Evolutionary conservation across 768 basidiomycete genomes (phyloP).

Genomic region (Mycena albidolilacea): DNA sequence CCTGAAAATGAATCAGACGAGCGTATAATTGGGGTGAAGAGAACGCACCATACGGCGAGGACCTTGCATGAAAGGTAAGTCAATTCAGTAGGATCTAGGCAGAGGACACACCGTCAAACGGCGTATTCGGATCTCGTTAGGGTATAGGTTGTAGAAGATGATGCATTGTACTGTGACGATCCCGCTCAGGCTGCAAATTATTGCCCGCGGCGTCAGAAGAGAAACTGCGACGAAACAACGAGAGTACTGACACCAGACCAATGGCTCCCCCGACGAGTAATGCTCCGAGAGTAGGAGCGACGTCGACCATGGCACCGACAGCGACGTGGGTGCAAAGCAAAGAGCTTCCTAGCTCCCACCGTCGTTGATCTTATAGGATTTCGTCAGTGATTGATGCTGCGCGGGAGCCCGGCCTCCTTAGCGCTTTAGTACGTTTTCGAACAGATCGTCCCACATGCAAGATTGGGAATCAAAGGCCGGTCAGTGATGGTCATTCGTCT

Average conservation of each 20-base stretch:
- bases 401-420: background rate
- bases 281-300: constrained; percentile 38
- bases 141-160: constrained; percentile 38
- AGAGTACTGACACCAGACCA: constrained; percentile 35
- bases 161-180: constrained; percentile 39
- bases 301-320: constrained; percentile 22
- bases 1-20: constrained; percentile 22
- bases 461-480: background rate
- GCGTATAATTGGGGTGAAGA: background rate
- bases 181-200: constrained; percentile 39
- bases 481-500: no score
- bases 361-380: background rate
- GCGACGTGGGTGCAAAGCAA: constrained; percentile 11
- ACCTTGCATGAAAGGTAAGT: constrained; percentile 5
- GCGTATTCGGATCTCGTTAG: constrained; percentile 25
- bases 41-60: constrained; percentile 26
- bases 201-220: background rate
- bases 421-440: no score
- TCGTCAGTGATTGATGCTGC: background rate
- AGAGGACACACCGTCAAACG: constrained; percentile 31
- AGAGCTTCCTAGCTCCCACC: background rate
- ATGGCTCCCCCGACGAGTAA: constrained; percentile 39
- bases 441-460: background rate
- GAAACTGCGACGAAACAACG: background rate
- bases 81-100: background rate